Base-by-base conservation (phyloP, 495 filamentous ascomycete genomes). In the Ascobolus immersus region DNA sequence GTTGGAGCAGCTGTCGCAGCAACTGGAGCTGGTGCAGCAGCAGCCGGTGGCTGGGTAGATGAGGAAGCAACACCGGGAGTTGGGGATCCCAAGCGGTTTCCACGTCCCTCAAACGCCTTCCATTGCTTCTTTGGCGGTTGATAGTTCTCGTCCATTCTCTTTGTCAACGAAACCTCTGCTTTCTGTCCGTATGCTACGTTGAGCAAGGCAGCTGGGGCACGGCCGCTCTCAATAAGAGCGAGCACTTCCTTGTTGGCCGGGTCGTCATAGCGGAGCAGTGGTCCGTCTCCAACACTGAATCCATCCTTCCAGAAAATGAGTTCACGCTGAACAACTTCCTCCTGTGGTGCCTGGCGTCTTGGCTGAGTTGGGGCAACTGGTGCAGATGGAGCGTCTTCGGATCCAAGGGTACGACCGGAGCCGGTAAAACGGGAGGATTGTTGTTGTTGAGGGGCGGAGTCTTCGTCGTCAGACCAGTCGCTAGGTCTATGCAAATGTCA, bases 291-390 rank as follows among this genome's bases (percentile, higher is more conserved):
- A 22, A 96, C 71, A 28, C 79, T 91, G 47, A 94, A 92, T 2
- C 86, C 86, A 52, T 96, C 76, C 10, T 62, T 57, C 86, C 86
- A 96, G 39, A 96, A 72, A 44, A 92, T 81, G 24, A 96, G 62
- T 12, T 65, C 67, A 24, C 81, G 68, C 25, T 59, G 51, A 19
- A 61, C 53, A 14, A 48, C 42, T 8, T 65, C 62, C 9, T 67
- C 65, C n/a, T 56, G 54, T 4, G 62, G 50, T 34, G 59, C 55
- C 12, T 58, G 48, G 5, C 43, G 33, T 28, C 52, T 50, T 4
- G 58, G 59, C 18, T 48, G 53, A 23, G 77, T 67, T 37, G 75
- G 65, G 12, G 72, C 69, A 34, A 94, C 67, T 12, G 65, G 54
- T 30, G 69, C 60, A 40, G 73, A 81, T 17, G 77, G 76, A 10